A percentile compares a stretch with the other conserved stretches of the same genome.
Evolutionary conservation across 257 asterid species (phyloP).

Genomic region (Petrea volubilis): DNA sequence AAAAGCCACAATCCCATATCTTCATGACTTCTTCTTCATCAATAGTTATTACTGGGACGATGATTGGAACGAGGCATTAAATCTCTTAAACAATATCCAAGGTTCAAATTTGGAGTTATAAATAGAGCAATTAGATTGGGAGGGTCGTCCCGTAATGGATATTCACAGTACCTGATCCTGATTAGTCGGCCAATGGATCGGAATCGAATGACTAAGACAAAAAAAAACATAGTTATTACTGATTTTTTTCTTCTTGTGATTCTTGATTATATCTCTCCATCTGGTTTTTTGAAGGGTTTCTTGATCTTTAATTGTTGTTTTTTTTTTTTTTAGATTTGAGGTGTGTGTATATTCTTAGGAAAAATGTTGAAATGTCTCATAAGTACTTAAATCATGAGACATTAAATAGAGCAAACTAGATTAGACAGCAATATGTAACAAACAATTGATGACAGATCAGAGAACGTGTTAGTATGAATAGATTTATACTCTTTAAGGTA

Average conservation of each 20-base stretch:
- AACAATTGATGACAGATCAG: conserved; percentile 11
- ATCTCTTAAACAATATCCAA: too few species aligned
- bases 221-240: too few species aligned
- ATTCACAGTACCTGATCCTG: too few species aligned
- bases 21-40: not conserved
- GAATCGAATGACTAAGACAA: too few species aligned
- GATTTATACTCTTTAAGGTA: not conserved
- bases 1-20: conserved; percentile 59
- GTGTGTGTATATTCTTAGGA: not conserved
- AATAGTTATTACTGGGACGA: too few species aligned
- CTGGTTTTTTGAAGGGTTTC: not conserved
- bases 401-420: not conserved
- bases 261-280: conserved; percentile 1
- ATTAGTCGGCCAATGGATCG: not conserved
- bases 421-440: not conserved
- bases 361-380: not conserved
- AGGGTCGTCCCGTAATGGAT: too few species aligned
- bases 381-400: too few species aligned
- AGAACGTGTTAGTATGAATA: not conserved
- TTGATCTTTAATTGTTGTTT: not conserved
- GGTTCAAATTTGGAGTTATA: too few species aligned
- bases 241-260: not conserved
- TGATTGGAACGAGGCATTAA: too few species aligned
- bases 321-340: too few species aligned
- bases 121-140: too few species aligned